These are phyloP conservation scores for Cytauxzoon felis DNA, from an alignment of 169 alveolate genomes.

Conservation along the genomic window DNA sequence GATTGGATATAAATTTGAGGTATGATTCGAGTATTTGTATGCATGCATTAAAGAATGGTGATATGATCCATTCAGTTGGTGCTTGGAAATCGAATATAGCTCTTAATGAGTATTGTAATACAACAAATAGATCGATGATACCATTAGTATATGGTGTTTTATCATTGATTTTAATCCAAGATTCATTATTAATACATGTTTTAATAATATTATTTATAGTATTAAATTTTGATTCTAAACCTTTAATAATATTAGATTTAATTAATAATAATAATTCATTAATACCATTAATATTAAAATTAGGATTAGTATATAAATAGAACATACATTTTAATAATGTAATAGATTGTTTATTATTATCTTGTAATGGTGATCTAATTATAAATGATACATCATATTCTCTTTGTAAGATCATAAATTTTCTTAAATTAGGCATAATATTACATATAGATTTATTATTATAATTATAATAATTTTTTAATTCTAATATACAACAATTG, in stretches of 20 bases:
- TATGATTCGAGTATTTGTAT: constrained; percentile 36
- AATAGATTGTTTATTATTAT: constrained; percentile 7
- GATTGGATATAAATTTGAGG: constrained; percentile 2
- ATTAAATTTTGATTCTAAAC: constrained; percentile 22
- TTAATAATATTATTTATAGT: constrained; percentile 21
- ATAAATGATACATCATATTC: constrained; percentile 43
- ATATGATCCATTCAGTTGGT: constrained; percentile 25
- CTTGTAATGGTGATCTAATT: constrained; percentile 15
- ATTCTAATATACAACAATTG: constrained; percentile 30
- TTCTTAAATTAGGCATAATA: constrained; percentile 42
- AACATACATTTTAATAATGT: constrained; percentile 30
- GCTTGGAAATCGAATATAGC: constrained; percentile 32
- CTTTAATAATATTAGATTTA: constrained; percentile 3
- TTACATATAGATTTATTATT: not conserved
- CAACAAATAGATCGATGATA: constrained; percentile 43
- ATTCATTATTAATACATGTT: constrained; percentile 30
- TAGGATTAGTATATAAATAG: not conserved
- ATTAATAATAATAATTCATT: constrained; percentile 26
- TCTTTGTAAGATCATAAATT: constrained; percentile 42
- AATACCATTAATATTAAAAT: constrained; percentile 10
- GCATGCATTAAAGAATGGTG: constrained; percentile 34
- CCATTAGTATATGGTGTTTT: constrained; percentile 27
- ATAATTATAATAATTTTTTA: not conserved
- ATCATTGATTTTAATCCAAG: constrained; percentile 25
- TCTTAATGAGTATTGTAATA: constrained; percentile 16